Base-by-base conservation (phyloP, 257 asterid species). In the Solanum infundibuliforme region DNA sequence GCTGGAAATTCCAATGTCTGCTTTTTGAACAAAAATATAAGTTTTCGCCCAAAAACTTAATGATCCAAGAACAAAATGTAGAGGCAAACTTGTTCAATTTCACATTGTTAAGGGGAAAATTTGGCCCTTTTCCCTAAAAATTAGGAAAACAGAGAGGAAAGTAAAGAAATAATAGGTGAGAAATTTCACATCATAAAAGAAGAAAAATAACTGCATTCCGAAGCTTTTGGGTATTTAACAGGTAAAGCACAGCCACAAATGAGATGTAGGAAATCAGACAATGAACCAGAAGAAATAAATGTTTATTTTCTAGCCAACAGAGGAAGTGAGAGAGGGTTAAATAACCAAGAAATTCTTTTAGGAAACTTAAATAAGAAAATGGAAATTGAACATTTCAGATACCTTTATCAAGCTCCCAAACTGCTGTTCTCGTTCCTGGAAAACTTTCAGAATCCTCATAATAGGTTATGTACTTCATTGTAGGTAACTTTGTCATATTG, bases 391-490 rank as follows among this genome's bases (percentile, higher is more conserved):
- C 72, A 85, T 81, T 68, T 27, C 87, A 88, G 83, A 87, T 88
- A 96, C 99, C 94, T 94, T 97, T 96, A 91, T 97, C 99, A 91
- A 97, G 92, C 92, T 97, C 99, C 99, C 99, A 97, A 87, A 97
- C 98, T 86, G 99, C 98, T 72, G 99, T 97, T 90, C 99, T 95
- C 92, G 92, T 94, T 91, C 98, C 99, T 25, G 95, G 98, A 89
- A 92, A 94, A 91, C 98, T 95, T 91, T 95, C 98, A 89, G 99
- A 92, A 90, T 97, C 99, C 94, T 97, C 99, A 83, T 93, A 97
- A 91, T 97, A 97, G 86, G 99, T 97, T 85, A 97, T 97, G 94
- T 97, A 97, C 93, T 97, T 97, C 87, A 93, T 96, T 87, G 93
- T 93, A 79, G 94, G 91, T 75, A 95, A 94, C 93, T 95, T 92